Conservation (phyloP, 2,329 filamentous ascomycete genomes). For the Clarireedia homoeocarpa region DNA sequence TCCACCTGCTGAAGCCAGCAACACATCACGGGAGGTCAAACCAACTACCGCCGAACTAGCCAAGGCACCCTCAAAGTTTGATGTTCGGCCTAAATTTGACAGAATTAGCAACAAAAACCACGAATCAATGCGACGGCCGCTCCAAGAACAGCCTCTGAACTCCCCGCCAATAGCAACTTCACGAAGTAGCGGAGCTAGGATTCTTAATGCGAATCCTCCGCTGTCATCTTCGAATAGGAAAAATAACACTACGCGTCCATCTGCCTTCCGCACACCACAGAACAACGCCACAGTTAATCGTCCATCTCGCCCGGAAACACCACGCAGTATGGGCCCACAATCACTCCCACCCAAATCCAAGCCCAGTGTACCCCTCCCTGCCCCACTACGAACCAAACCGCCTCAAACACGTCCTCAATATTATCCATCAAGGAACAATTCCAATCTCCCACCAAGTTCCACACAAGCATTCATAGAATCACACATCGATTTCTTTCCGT, state of each 20-base stretch:
- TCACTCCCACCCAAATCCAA: conserved; percentile 6
- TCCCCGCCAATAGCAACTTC: not conserved
- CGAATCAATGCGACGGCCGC: not conserved
- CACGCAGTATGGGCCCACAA: conserved; percentile 20
- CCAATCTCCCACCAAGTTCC: conserved; percentile 31
- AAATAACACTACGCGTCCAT: not conserved
- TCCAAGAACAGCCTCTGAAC: not conserved
- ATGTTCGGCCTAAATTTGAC: not conserved
- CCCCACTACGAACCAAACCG: not conserved
- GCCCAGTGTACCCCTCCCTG: not conserved
- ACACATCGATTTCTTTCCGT: conserved; percentile 46
- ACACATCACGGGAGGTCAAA: too few relatives aligned
- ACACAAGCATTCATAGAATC: conserved; percentile 45
- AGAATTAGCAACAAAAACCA: not conserved
- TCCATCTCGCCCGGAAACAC: conserved; percentile 9
- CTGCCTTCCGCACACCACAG: not conserved
- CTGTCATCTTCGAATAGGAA: not conserved
- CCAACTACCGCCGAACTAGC: too few relatives aligned
- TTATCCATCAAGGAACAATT: not conserved
- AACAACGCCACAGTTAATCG: not conserved
- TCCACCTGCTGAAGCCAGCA: too few relatives aligned
- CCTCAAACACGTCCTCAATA: not conserved
- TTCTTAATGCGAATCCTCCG: not conserved
- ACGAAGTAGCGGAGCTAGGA: not conserved
- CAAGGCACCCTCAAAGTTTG: not conserved